phyloP scores from a whole-genome alignment of 192 early-diverging fungal species.

The Podila minutissima region DNA sequence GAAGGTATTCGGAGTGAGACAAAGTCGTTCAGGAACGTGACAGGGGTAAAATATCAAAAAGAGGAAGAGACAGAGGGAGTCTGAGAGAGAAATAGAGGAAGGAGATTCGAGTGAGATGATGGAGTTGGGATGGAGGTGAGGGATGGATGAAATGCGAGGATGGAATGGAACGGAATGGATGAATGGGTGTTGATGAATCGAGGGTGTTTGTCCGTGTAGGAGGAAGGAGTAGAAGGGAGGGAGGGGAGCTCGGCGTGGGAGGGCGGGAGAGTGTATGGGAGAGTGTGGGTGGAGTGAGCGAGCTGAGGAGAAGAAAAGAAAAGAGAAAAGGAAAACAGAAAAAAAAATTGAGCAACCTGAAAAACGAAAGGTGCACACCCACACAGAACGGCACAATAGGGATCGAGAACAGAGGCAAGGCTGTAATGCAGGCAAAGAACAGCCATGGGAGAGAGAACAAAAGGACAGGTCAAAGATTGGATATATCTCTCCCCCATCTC shows the following conservation, averaged over 20 bases:
- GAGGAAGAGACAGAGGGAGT: not conserved
- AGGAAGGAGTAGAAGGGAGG: not conserved
- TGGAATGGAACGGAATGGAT: not conserved
- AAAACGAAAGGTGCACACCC: too few relatives aligned
- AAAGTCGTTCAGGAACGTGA: too few relatives aligned
- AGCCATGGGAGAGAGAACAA: too few relatives aligned
- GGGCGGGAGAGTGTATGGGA: not conserved
- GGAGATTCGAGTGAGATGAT: conserved; percentile 4
- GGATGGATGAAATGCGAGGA: not conserved
- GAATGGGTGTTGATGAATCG: not conserved
- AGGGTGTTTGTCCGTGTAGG: not conserved
- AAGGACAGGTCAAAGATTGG: too few relatives aligned
- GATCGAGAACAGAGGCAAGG: too few relatives aligned
- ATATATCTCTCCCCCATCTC: too few relatives aligned
- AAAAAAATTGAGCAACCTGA: not conserved
- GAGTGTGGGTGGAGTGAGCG: conserved; percentile 4
- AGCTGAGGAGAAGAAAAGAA: conserved; percentile 6
- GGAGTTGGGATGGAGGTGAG: not conserved
- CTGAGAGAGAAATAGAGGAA: not conserved
- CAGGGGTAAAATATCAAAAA: not conserved
- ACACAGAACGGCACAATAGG: too few relatives aligned
- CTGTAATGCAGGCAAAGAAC: too few relatives aligned
- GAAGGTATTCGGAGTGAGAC: not conserved
- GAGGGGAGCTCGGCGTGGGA: conserved; percentile 6
- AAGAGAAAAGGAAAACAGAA: not conserved